These are phyloP conservation scores for Xylariaceae sp. DNA, from an alignment of 2,329 filamentous ascomycete genomes.

Conservation along the genomic window DNA sequence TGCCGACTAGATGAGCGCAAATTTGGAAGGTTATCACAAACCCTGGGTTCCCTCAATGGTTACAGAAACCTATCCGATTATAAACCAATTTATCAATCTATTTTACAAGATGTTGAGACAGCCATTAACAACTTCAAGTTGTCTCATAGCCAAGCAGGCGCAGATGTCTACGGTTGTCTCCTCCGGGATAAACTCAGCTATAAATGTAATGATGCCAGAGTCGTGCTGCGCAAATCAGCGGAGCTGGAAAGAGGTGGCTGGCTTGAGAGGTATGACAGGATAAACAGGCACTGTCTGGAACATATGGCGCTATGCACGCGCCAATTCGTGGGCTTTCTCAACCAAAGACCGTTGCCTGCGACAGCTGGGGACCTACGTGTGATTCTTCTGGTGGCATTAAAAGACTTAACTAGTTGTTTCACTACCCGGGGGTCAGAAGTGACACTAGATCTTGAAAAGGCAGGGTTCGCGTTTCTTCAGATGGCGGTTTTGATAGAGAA, in stretches of 20 bases:
- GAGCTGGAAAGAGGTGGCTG: background rate
- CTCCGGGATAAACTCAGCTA: constrained; percentile 4
- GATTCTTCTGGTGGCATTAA: background rate
- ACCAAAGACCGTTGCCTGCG: background rate
- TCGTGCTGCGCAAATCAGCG: background rate
- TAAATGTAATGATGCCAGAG: constrained; percentile 10
- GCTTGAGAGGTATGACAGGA: background rate
- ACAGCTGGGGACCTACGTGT: background rate
- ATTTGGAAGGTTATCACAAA: too few species aligned
- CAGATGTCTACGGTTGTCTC: background rate
- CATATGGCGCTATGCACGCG: background rate
- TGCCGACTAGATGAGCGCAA: background rate
- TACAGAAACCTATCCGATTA: constrained; percentile 1
- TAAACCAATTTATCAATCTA: background rate
- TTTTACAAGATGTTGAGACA: background rate
- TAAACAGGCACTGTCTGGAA: background rate
- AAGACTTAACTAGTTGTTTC: background rate
- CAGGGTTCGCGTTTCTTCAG: constrained; percentile 11
- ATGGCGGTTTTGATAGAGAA: constrained; percentile 11
- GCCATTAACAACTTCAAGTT: background rate
- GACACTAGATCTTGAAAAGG: constrained; percentile 1
- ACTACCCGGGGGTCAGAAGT: background rate
- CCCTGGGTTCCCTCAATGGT: background rate
- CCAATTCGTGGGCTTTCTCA: background rate
- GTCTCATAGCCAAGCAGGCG: background rate